Conservation (phyloP, 345 rosid genomes). For the Acer saccharum region DNA sequence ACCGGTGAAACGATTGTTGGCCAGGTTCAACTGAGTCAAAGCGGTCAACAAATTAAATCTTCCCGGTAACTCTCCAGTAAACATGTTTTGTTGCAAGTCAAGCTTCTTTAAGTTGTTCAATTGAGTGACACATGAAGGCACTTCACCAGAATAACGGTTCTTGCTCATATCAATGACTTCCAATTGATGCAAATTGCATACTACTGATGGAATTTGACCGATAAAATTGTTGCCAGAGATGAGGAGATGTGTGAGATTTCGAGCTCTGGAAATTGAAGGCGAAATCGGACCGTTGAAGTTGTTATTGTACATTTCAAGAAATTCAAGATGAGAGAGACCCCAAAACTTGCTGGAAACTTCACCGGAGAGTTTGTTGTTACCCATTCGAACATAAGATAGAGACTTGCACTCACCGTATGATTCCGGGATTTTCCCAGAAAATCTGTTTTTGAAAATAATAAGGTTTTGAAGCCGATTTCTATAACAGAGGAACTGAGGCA, state of each 20-base stretch:
- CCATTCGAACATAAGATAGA: slow-evolving; percentile 48
- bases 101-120: slow-evolving; percentile 54
- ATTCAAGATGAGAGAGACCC: slow-evolving; percentile 40
- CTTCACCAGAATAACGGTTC: slow-evolving; percentile 44
- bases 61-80: slow-evolving; percentile 56
- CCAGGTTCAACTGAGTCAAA: slow-evolving; percentile 53
- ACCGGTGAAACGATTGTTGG: slow-evolving; percentile 55
- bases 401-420: slow-evolving; percentile 53
- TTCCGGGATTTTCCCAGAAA: slow-evolving; percentile 55
- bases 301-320: slow-evolving; percentile 51
- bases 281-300: slow-evolving; percentile 56
- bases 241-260: slow-evolving; percentile 27
- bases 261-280: slow-evolving; percentile 39
- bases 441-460: slow-evolving; percentile 48
- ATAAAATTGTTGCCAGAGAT: slow-evolving; percentile 57
- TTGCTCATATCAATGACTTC: slow-evolving; percentile 41
- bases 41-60: slow-evolving; percentile 45
- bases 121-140: slow-evolving; percentile 51
- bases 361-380: slow-evolving; percentile 55
- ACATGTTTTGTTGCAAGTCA: slow-evolving; percentile 50
- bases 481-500: slow-evolving; percentile 62
- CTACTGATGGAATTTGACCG: slow-evolving; percentile 46
- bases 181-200: slow-evolving; percentile 43
- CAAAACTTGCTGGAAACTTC: slow-evolving; percentile 48
- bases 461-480: slow-evolving; percentile 39